These are phyloP conservation scores for Raphanus sativus DNA, from an alignment of 345 rosid species.

Conservation along the genomic window DNA sequence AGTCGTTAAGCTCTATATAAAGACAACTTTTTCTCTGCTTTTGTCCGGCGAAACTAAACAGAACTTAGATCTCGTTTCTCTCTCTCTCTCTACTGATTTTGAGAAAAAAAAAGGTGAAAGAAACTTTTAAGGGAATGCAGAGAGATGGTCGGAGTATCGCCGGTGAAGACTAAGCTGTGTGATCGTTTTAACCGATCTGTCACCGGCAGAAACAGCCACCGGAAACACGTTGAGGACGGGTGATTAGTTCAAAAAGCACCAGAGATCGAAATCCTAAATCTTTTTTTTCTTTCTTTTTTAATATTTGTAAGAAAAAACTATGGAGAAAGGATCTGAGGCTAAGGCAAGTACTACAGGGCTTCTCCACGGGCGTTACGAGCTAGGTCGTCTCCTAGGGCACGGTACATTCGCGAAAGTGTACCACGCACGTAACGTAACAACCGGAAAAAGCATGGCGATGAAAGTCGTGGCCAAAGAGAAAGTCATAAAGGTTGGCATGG, in stretches of 20 bases:
- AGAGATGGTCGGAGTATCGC: constrained; percentile 60
- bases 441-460: constrained; percentile 77
- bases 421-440: constrained; percentile 57
- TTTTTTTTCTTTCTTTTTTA: not conserved
- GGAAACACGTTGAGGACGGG: constrained; percentile 98
- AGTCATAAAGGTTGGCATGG: constrained; percentile 82
- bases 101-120: not conserved
- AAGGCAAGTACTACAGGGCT: constrained; percentile 37
- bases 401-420: constrained; percentile 93
- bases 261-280: not conserved
- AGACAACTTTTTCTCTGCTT: not conserved
- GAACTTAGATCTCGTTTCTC: not conserved
- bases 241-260: constrained; percentile 38
- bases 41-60: not conserved
- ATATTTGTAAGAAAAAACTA: not conserved
- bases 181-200: constrained; percentile 47
- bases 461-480: constrained; percentile 89
- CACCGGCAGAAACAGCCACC: constrained; percentile 90
- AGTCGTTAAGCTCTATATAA: not conserved
- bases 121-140: constrained; percentile 64
- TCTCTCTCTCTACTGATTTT: not conserved
- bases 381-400: constrained; percentile 80
- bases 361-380: constrained; percentile 81
- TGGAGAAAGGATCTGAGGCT: constrained; percentile 36
- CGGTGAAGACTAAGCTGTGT: constrained; percentile 53